Conservation (phyloP, 2,329 filamentous ascomycete species). For the Blumeria hordei region DNA sequence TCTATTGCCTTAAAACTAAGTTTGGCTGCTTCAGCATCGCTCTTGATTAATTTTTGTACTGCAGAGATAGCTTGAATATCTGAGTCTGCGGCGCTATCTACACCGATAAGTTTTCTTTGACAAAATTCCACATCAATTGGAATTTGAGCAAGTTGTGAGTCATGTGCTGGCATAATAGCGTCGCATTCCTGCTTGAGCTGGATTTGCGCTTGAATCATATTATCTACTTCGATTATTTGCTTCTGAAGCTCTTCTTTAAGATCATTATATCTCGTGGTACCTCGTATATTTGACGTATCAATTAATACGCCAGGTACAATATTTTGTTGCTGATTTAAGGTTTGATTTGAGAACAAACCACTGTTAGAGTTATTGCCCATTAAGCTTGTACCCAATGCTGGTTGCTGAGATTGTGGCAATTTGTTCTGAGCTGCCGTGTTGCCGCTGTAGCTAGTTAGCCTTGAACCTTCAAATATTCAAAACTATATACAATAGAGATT, state of each 20-base stretch:
- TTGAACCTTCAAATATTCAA: neutral
- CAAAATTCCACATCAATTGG: slow-evolving; percentile 40
- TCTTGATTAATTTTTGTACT: slow-evolving; percentile 30
- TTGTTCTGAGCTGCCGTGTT: slow-evolving; percentile 9
- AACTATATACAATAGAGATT: slow-evolving; percentile 13
- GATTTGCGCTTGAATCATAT: slow-evolving; percentile 59
- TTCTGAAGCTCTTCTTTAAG: slow-evolving; percentile 61
- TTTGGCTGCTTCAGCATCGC: slow-evolving; percentile 44
- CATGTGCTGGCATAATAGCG: slow-evolving; percentile 38
- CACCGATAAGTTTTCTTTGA: slow-evolving; percentile 32
- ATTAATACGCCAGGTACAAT: slow-evolving; percentile 51
- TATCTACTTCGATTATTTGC: slow-evolving; percentile 55
- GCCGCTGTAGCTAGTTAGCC: slow-evolving; percentile 8
- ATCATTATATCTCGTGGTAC: slow-evolving; percentile 80
- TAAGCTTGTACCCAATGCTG: slow-evolving; percentile 9
- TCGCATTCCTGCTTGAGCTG: slow-evolving; percentile 54
- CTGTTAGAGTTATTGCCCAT: slow-evolving; percentile 10
- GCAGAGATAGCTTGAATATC: slow-evolving; percentile 35
- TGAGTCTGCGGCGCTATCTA: slow-evolving; percentile 36
- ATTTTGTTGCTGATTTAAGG: slow-evolving; percentile 21
- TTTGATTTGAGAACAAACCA: slow-evolving; percentile 21
- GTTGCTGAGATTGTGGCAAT: slow-evolving; percentile 10
- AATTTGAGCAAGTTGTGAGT: slow-evolving; percentile 37
- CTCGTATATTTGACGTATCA: slow-evolving; percentile 52
- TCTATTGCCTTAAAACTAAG: slow-evolving; percentile 51